Conservation (phyloP, 305 asterid genomes). For the Lippia alba region DNA sequence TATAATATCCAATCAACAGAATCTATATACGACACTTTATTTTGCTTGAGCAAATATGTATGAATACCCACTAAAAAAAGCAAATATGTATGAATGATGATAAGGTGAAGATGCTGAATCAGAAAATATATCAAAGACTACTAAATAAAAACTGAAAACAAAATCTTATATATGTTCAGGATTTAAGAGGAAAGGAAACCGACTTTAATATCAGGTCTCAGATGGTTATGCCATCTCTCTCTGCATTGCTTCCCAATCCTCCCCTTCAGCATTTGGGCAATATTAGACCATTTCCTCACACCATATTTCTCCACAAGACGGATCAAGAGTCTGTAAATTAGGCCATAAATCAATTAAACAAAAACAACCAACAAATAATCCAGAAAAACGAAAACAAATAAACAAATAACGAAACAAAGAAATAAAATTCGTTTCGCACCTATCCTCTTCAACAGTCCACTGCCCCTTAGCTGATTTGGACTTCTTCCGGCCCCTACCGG, state of each 20-base stretch:
- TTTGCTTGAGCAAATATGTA: conserved; percentile 11
- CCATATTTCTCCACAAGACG: conserved; percentile 84
- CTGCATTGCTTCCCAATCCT: conserved; percentile 97
- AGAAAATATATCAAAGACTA: conserved; percentile 6
- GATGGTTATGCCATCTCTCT: conserved; percentile 97
- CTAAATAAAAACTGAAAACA: neutral
- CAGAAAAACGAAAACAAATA: neutral
- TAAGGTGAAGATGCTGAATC: neutral
- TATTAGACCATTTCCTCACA: conserved; percentile 83
- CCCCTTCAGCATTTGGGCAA: conserved; percentile 80
- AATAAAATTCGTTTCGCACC: conserved; percentile 43
- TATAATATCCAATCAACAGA: neutral
- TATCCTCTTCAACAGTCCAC: conserved; percentile 92
- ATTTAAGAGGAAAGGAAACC: conserved; percentile 23
- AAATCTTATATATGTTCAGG: neutral
- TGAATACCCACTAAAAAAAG: neutral
- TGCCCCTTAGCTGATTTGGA: conserved; percentile 79
- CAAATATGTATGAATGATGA: too few species aligned
- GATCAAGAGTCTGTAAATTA: conserved; percentile 58
- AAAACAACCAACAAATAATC: neutral
- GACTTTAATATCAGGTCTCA: conserved; percentile 90
- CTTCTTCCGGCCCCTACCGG: conserved; percentile 48
- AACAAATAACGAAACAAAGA: neutral
- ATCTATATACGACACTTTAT: neutral
- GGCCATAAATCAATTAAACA: conserved; percentile 11